Evolutionary conservation across 257 asterid species (phyloP), one percentile per base, ranked within the genome.

Genomic region (Oldenlandia corymbosa): DNA sequence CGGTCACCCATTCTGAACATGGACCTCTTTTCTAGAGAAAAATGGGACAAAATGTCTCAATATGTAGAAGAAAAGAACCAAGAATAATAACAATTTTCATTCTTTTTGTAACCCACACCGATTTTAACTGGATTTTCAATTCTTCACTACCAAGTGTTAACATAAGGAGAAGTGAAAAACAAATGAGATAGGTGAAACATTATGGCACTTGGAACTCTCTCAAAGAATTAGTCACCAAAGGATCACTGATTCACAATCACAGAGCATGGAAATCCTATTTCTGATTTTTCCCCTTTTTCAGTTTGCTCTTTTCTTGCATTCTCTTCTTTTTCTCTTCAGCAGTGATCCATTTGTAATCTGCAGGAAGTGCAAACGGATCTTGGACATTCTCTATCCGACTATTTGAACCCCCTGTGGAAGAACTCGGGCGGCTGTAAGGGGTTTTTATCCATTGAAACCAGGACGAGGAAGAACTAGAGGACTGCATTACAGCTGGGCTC

Each of bases 401-500:
- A 75, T 78, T 65, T 10, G 95, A 69, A 62, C 83, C 78, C 61
- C 73, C 77, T 34, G 82, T 50, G 23, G 95, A 84, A 18, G 93
- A 70, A 65, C 79, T 42, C 41, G 93, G 65, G 2, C 81, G 88
- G 67, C 73, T 87, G 71, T 89, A 89, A 0, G 97, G 88, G 68
- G 91, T 64, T 79, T 89, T 92, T 66, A 87, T 84, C 97, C 97
- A 92, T 74, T 87, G 96, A 80, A 92, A 89, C 97, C 99, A 89
- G 27, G 99, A 89, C 7, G 96, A 77, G 27, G 99, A 89, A 7
- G 95, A 75, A 68, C 68, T 79, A 9, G 95, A 76, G 16, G 94
- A 17, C 69, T 76, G 86, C 41, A 23, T 16, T 64, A 70, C 66
- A 11, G 77, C 18, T 5, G 94, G 81, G 80, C 85, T 86, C 66